Percentiles rank a stretch among this genome's conserved stretches.
These are phyloP conservation scores for Calendula officinalis DNA, from an alignment of 129 eudicot genomes.

Conservation along the genomic window DNA sequence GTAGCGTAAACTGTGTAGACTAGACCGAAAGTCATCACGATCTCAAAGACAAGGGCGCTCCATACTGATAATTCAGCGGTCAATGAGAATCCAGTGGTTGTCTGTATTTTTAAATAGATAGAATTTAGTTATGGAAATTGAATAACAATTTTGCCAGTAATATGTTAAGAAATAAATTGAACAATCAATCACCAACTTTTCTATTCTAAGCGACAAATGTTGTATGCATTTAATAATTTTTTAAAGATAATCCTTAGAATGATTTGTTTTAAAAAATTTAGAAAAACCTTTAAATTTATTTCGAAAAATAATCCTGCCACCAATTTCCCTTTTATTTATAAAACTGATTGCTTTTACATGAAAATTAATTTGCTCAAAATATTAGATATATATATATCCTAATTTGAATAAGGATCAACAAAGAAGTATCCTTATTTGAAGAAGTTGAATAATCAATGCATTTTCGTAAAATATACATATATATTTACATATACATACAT, in stretches of 20 bases:
- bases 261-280: background rate
- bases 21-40: constrained; percentile 59
- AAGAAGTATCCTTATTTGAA: too few species aligned
- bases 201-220: background rate
- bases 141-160: background rate
- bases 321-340: too few species aligned
- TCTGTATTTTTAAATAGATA: constrained; percentile 24
- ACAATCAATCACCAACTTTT: background rate
- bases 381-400: background rate
- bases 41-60: constrained; percentile 53
- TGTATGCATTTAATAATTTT: background rate
- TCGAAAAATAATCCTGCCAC: too few species aligned
- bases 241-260: background rate
- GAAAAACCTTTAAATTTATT: too few species aligned
- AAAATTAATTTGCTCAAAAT: background rate
- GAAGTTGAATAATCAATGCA: too few species aligned
- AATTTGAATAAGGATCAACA: too few species aligned
- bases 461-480: too few species aligned
- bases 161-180: background rate
- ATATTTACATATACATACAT: too few species aligned
- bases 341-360: too few species aligned
- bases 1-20: constrained; percentile 70
- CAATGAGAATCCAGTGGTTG: constrained; percentile 39
- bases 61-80: constrained; percentile 38
- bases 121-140: background rate